Evolutionary conservation across 140 eudicot genomes (phyloP), one percentile per base, ranked within the genome.

Genomic region (Ambrosia hybrid): DNA sequence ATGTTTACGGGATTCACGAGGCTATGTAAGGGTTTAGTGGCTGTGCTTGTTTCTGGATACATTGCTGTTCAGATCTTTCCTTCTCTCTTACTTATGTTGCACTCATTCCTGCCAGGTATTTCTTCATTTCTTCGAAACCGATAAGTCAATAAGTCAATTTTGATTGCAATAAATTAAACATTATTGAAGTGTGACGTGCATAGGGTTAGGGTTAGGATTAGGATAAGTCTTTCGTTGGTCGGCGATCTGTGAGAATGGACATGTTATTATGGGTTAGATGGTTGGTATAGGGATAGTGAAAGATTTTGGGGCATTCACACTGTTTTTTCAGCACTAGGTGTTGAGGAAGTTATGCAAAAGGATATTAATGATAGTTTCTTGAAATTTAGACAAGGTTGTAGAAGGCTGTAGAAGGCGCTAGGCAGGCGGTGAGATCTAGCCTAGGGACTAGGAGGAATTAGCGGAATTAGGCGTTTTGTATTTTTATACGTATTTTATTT

Each of bases 21-120:
- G 85, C 89, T 90, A 60, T 94, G 99, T 85, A 94, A 94, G 78
- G 97, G 97, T 12, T 81, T 94, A 51, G 88, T 96, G 16, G 99
- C 83, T 7, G 96, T 94, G 37, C 89, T 94, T 77, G 84, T 86
- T 13, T 81, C 76, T 41, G 97, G 94, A 43, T 86, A 94, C 97
- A 81, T 90, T 94, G 88, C 87, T 36, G 86, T 94, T 70, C 97
- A 90, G 88, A 85, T 90, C 81, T 46, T 88, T 48, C 99, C 99
- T 65, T 78, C 86, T 13, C 74, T 87, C 58, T 91, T 73, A 79
- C 89, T 73, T 94, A 88, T 78, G 85, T 90, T 48, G 99, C 99
- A 5, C 91, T 94, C 17, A 90, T 94, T 53, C 99, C 99, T 71
- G 97, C 99, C 71, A 90, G 94, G 99, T 85, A 48, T 48, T 48